Conservation (phyloP, 148 eudicot species). For the Bassia scoparia region DNA sequence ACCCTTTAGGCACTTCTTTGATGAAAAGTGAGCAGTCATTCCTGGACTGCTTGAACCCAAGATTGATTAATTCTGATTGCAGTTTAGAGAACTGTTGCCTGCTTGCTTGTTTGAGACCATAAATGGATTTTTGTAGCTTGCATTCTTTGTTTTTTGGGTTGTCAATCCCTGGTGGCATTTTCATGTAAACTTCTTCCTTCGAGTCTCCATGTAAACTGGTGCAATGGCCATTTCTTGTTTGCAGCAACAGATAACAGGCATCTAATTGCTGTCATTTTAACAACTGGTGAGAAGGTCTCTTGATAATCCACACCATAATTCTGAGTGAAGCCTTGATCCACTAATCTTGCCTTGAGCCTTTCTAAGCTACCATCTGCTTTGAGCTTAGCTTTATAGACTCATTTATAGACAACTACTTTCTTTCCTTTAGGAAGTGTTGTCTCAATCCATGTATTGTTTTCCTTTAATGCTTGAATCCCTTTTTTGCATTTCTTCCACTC, state of each 20-base stretch:
- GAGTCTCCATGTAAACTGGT: too few relatives aligned
- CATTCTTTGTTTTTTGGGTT: too few relatives aligned
- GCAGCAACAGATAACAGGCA: neutral
- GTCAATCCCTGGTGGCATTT: too few relatives aligned
- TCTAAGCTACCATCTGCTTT: neutral
- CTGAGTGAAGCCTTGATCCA: neutral
- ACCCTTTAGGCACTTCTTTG: too few relatives aligned
- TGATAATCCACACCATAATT: neutral
- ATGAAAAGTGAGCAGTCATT: too few relatives aligned
- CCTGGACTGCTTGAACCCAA: too few relatives aligned
- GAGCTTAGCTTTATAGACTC: neutral
- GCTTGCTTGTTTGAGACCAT: too few relatives aligned
- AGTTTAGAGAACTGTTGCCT: too few relatives aligned
- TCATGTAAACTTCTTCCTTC: too few relatives aligned
- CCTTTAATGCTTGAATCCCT: neutral
- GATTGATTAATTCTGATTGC: too few relatives aligned
- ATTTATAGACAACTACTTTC: neutral
- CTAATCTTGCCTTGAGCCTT: neutral
- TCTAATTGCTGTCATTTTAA: neutral
- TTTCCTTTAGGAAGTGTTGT: neutral
- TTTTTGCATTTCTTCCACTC: neutral
- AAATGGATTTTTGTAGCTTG: too few relatives aligned
- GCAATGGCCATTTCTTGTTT: too few relatives aligned
- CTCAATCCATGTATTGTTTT: neutral
- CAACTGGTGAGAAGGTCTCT: neutral